Conservation (phyloP, 78 protist genomes). For the Dictyostelium purpureum region DNA sequence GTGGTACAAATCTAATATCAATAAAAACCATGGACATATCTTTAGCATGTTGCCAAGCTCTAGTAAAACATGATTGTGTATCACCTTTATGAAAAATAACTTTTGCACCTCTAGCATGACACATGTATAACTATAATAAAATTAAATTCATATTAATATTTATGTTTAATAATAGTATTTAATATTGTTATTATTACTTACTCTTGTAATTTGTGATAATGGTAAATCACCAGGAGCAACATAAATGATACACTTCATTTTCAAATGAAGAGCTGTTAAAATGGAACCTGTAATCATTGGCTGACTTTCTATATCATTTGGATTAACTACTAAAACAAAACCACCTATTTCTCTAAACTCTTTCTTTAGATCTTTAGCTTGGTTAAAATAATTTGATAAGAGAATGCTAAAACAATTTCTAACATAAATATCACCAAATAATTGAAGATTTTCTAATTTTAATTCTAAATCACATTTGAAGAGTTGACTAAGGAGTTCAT, state of each 20-base stretch:
- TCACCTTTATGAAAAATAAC: slow-evolving; percentile 71
- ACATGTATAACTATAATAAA: slow-evolving; percentile 37
- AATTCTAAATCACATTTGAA: slow-evolving; percentile 56
- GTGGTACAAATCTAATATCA: slow-evolving; percentile 37
- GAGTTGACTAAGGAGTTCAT: slow-evolving; percentile 29
- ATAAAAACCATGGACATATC: slow-evolving; percentile 62
- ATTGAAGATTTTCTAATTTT: slow-evolving; percentile 63
- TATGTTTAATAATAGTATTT: not conserved
- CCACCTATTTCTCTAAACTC: slow-evolving; percentile 67
- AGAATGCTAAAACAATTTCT: slow-evolving; percentile 37
- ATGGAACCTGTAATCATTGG: slow-evolving; percentile 24
- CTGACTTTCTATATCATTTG: slow-evolving; percentile 29
- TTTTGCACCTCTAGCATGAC: slow-evolving; percentile 71
- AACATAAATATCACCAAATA: slow-evolving; percentile 77
- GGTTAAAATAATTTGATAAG: slow-evolving; percentile 43
- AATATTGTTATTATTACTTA: not conserved
- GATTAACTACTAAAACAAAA: slow-evolving; percentile 37
- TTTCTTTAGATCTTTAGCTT: not conserved
- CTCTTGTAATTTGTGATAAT: slow-evolving; percentile 40
- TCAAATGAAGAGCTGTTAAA: slow-evolving; percentile 63
- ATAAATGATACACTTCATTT: slow-evolving; percentile 61
- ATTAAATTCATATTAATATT: not conserved
- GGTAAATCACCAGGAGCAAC: slow-evolving; percentile 63
- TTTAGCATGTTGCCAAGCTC: slow-evolving; percentile 58
- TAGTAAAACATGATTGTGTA: slow-evolving; percentile 2